Conservation (phyloP, 2,329 filamentous ascomycete species). For the Colletotrichum sansevieriae region DNA sequence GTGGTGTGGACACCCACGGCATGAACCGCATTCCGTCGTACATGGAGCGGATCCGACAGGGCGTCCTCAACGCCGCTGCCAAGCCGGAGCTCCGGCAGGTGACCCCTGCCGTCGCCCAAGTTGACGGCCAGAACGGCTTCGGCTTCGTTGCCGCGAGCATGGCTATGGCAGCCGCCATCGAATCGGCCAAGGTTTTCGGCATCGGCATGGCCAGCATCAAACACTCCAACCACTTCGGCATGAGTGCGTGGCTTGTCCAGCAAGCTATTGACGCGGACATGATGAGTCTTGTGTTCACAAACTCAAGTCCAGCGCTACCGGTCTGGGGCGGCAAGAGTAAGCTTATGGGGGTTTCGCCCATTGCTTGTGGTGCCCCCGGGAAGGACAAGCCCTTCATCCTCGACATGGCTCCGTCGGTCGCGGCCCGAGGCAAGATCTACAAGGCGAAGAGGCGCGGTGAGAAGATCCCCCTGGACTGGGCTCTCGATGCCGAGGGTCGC, state of each 20-base stretch:
- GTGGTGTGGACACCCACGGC: slow-evolving; percentile 83
- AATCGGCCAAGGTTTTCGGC: slow-evolving; percentile 73
- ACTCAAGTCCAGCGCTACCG: slow-evolving; percentile 79
- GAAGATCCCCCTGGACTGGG: slow-evolving; percentile 80
- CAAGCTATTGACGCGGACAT: slow-evolving; percentile 79
- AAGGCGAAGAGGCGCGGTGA: slow-evolving; percentile 76
- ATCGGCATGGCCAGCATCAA: slow-evolving; percentile 83
- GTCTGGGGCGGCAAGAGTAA: slow-evolving; percentile 77
- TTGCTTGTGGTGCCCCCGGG: slow-evolving; percentile 81
- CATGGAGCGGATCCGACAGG: slow-evolving; percentile 77
- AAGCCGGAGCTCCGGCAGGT: slow-evolving; percentile 69
- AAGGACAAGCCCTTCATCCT: slow-evolving; percentile 74
- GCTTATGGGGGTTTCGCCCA: slow-evolving; percentile 79
- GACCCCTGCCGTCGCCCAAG: slow-evolving; percentile 78
- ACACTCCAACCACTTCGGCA: slow-evolving; percentile 86
- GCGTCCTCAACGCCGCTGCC: slow-evolving; percentile 73
- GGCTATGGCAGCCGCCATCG: slow-evolving; percentile 77
- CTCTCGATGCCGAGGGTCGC: slow-evolving; percentile 77
- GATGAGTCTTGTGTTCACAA: slow-evolving; percentile 79
- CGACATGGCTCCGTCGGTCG: slow-evolving; percentile 80
- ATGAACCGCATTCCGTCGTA: slow-evolving; percentile 85
- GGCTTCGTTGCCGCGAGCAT: slow-evolving; percentile 78
- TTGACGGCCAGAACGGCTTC: slow-evolving; percentile 79
- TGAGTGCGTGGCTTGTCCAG: slow-evolving; percentile 85
- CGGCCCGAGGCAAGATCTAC: slow-evolving; percentile 79